Evolutionary conservation across 257 asterid genomes (phyloP), one percentile per base, ranked within the genome.

Genomic region (Leptodermis oblonga): DNA sequence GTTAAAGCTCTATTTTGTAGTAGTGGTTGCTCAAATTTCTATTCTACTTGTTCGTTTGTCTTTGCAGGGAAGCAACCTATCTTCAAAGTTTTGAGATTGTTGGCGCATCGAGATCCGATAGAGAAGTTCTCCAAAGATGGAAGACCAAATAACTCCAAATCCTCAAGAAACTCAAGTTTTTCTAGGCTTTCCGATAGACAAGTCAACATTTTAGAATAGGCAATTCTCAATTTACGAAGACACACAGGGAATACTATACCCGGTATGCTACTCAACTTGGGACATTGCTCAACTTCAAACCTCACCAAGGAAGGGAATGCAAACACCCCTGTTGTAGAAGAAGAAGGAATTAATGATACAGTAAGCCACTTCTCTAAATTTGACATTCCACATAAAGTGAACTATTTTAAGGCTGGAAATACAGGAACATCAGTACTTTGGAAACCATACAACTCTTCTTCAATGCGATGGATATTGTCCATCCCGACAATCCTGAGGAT

Each of bases 231-330:
- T 45, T 45, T 26, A 1, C 56, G 60, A 23, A 69, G 70, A 69
- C 31, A 45, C 39, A 3, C 52, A 22, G 23, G 22, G 28, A 26
- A 30, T 23, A 55, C 18, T 39, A 54, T 30, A 42, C 59, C 60
- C 20, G 74, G 79, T 13, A 74, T 10, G 34, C 15, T 0, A 12
- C 4, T n/a, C 71, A 74, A 33, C 20, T 7, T 23, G 43, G 59
- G 58, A 34, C 77, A 73, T 0, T 67, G 34, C 33, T 67, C 71
- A 67, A 67, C 36, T 51, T 67, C 62, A 53, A 67, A 37, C 53
- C 17, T 67, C 60, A 48, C 33, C 31, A 67, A 17, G 28, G n/a
- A 20, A 67, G 71, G 46, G 34, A 52, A 67, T 13, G 58, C 36
- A 49, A 20, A 9, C 25, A n/a, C n/a, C n/a, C n/a, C n/a, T 7